A percentile compares a stretch with the other conserved stretches of the same genome.
These are phyloP conservation scores for Helotiales sp. DNA, from an alignment of 2,329 filamentous ascomycete species.

Conservation along the genomic window DNA sequence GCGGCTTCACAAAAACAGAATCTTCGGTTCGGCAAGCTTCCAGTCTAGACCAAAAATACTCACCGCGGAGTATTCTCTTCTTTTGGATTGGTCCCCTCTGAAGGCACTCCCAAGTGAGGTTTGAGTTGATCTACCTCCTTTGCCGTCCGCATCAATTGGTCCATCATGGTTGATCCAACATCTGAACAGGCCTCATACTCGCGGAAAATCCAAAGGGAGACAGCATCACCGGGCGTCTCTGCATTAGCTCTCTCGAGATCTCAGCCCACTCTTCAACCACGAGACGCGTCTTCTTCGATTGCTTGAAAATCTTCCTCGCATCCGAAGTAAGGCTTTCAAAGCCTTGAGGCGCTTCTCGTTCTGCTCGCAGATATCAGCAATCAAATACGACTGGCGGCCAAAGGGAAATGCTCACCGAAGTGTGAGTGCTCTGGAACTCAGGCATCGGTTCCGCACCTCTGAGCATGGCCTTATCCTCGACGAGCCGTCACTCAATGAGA, in stretches of 20 bases:
- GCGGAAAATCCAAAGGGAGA: background rate
- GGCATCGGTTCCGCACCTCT: conserved; percentile 1
- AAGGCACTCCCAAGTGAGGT: background rate
- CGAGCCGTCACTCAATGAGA: background rate
- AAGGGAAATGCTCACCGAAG: conserved; percentile 5
- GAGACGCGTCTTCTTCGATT: background rate
- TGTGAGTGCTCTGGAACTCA: conserved; percentile 9
- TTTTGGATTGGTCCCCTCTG: background rate
- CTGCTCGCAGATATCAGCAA: background rate
- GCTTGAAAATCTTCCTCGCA: background rate
- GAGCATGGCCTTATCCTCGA: conserved; percentile 3
- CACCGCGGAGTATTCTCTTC: too few species aligned
- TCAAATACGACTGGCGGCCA: background rate
- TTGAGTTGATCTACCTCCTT: background rate
- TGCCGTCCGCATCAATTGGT: background rate
- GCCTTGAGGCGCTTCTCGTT: background rate
- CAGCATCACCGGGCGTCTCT: background rate
- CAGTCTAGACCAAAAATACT: too few species aligned
- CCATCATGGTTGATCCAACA: background rate
- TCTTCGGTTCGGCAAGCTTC: too few species aligned
- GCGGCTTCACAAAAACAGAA: too few species aligned
- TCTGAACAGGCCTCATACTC: background rate
- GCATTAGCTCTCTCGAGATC: background rate
- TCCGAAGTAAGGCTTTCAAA: background rate
- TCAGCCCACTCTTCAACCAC: background rate